phyloP scores from a whole-genome alignment of 352 stramenopile genomes.

The Phytophthora aleatoria region DNA sequence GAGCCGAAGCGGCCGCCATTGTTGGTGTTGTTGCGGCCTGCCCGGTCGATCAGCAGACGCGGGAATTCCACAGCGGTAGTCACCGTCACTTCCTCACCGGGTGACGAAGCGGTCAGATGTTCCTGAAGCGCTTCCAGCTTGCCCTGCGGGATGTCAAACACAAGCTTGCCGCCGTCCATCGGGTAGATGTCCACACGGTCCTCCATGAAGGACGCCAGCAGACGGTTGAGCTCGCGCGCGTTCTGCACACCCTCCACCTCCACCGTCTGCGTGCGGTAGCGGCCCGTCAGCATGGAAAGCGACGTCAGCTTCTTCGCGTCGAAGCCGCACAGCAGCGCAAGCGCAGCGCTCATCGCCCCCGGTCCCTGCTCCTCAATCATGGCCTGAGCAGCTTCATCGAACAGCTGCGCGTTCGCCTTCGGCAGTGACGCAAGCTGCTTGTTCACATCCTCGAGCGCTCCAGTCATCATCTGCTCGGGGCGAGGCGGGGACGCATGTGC shows the following conservation, averaged over 20 bases:
- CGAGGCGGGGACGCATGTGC: conserved; percentile 55
- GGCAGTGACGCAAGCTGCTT: conserved; percentile 61
- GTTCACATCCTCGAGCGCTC: conserved; percentile 53
- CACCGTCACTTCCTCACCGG: conserved; percentile 44
- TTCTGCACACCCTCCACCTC: conserved; percentile 53
- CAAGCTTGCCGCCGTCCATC: conserved; percentile 62
- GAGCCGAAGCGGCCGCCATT: conserved; percentile 32
- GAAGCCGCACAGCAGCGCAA: conserved; percentile 80
- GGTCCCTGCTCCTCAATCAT: conserved; percentile 67
- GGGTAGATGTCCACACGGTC: conserved; percentile 57
- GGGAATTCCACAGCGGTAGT: conserved; percentile 58
- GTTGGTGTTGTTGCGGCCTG: conserved; percentile 34
- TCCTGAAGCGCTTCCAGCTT: conserved; percentile 50
- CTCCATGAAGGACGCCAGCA: conserved; percentile 51
- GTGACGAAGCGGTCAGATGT: conserved; percentile 40
- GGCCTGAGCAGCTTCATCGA: conserved; percentile 57
- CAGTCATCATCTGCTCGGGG: conserved; percentile 67
- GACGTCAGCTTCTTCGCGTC: conserved; percentile 67
- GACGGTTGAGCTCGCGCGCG: conserved; percentile 53
- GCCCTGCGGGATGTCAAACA: conserved; percentile 69
- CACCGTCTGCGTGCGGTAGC: conserved; percentile 67
- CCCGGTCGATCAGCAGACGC: conserved; percentile 51
- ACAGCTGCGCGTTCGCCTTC: conserved; percentile 48
- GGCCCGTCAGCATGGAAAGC: conserved; percentile 81
- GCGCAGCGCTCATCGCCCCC: conserved; percentile 59